Conservation (phyloP, 2,329 filamentous ascomycete species). For the Nothopassalora personata region DNA sequence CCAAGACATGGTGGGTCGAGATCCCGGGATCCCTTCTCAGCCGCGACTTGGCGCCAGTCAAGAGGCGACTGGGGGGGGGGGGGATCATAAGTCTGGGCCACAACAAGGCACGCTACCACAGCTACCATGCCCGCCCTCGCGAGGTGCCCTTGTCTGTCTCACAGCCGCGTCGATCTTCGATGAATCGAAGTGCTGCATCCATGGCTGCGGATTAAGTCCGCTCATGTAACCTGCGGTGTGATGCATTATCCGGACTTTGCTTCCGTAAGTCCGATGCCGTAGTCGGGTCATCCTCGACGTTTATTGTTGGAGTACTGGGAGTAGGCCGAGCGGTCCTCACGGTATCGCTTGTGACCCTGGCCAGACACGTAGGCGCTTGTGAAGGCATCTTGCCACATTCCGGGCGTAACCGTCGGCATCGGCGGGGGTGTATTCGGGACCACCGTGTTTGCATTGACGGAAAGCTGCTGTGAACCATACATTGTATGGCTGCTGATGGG, state of each 20-base stretch:
- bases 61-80: background rate
- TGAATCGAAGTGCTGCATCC: background rate
- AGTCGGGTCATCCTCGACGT: slow-evolving; percentile 14
- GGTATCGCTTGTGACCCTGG: slow-evolving; percentile 41
- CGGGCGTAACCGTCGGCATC: slow-evolving; percentile 40
- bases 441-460: slow-evolving; percentile 15
- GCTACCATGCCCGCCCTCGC: background rate
- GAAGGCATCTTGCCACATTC: slow-evolving; percentile 49
- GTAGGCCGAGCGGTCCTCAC: slow-evolving; percentile 32
- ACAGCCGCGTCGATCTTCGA: background rate
- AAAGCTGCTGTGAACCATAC: slow-evolving; percentile 21
- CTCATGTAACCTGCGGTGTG: background rate
- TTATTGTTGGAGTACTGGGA: slow-evolving; percentile 16
- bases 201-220: background rate
- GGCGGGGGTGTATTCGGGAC: slow-evolving; percentile 17
- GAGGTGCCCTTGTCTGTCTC: background rate
- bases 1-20: background rate
- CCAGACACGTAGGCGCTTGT: slow-evolving; percentile 33
- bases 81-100: background rate
- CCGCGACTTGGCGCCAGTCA: background rate
- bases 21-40: background rate
- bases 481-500: slow-evolving; percentile 18
- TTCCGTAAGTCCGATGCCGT: background rate
- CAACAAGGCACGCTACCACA: background rate
- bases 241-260: background rate